Base-by-base conservation (phyloP, 208 protist species). In the Histomonas meleagridis region DNA sequence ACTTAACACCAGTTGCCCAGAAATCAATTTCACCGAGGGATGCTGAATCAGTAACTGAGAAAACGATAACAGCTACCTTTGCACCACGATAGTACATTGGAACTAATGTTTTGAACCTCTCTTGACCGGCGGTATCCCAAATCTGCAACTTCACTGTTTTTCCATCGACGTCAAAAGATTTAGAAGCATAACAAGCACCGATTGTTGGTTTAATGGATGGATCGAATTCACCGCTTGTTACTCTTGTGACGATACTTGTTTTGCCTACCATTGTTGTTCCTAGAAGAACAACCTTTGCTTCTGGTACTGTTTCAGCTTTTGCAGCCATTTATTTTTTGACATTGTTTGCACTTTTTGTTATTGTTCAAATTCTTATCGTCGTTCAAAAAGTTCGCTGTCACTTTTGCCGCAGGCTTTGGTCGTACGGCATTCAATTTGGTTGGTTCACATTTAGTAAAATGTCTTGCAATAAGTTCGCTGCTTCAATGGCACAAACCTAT, bases 61-160 rank as follows among this genome's bases (percentile, higher is more conserved):
- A 86, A 51, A 46, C 46, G 1, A 86, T 38, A 55, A 86, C 14
- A 49, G 76, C 76, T 9, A 86, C 46, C 9, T 46, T 43, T 18
- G 76, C 23, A 38, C 40, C 76, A 26, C 76, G 23, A 46, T 51
- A 86, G 26, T 86, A 86, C 76, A 86, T 86, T 5, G 76, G 76
- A 38, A 40, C 76, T 21, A 86, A 28, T 16, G 43, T 55, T 48
- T 43, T 51, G 26, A 86, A 86, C 38, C 46, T 32, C 38, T 86
- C 76, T 55, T 86, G 76, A 55, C 76, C 76, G 32, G 76, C 76
- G 32, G 76, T 86, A 55, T 86, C 76, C 76, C 76, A 86, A 55
- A 86, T 86, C 26, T 86, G 76, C 9, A 86, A 26, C 3, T 86
- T 86, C 0, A 86, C 46, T 18, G 76, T 38, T 9, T 46, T 46